These are phyloP conservation scores for Kwoniella sp. DNA, from an alignment of 768 basidiomycete species.

Conservation along the genomic window DNA sequence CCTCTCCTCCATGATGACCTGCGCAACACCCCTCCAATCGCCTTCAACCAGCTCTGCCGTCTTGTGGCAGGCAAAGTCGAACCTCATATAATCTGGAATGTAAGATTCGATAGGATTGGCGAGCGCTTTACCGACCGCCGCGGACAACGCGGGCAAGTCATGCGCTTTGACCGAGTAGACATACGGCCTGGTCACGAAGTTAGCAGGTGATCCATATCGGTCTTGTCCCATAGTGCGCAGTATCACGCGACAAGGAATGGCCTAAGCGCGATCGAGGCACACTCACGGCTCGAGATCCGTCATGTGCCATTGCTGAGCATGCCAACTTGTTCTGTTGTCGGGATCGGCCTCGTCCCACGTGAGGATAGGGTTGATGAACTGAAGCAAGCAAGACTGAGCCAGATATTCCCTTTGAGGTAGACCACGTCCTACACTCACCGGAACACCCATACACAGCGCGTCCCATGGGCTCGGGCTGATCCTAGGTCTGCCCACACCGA, in stretches of 20 bases:
- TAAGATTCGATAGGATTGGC: conserved; percentile 29
- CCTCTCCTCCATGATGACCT: conserved; percentile 23
- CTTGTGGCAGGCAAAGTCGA: conserved; percentile 19
- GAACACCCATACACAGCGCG: conserved; percentile 41
- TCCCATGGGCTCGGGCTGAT: conserved; percentile 44
- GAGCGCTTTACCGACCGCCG: conserved; percentile 25
- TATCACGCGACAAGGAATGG: too few species aligned
- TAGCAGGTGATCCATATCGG: too few species aligned
- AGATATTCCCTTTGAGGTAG: neutral
- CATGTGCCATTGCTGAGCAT: conserved; percentile 44
- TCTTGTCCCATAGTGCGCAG: too few species aligned
- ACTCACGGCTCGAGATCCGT: conserved; percentile 42
- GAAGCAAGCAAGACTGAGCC: neutral
- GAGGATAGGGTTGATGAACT: conserved; percentile 45
- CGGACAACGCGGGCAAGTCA: conserved; percentile 21
- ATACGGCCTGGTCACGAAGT: conserved; percentile 30
- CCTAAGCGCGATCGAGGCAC: neutral
- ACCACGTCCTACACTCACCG: conserved; percentile 21
- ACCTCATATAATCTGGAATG: conserved; percentile 39
- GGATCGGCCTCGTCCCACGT: conserved; percentile 37
- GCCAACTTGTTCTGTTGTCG: conserved; percentile 31
- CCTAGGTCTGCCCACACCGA: conserved; percentile 36
- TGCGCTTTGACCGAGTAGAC: conserved; percentile 39
- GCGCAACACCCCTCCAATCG: conserved; percentile 31
- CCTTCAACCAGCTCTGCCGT: conserved; percentile 29